Conservation (phyloP, 2,329 filamentous ascomycete genomes). For the Paradendryphiella salina region DNA sequence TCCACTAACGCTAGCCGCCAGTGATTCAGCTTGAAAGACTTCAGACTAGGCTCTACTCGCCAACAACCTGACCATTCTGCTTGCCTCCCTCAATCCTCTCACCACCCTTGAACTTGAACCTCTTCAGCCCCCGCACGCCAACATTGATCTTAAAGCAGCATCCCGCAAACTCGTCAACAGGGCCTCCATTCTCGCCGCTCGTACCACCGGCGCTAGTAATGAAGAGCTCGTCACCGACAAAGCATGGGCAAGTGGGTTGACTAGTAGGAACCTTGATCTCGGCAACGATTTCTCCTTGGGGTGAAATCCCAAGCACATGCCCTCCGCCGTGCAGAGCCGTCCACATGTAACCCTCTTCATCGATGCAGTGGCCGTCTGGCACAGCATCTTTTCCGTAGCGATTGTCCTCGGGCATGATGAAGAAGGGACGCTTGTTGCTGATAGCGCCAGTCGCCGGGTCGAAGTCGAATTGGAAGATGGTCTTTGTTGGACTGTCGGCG, state of each 20-base stretch:
- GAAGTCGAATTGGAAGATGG: conserved; percentile 77
- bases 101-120: conserved; percentile 43
- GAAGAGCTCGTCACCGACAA: conserved; percentile 73
- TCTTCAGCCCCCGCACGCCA: conserved; percentile 63
- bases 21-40: not conserved
- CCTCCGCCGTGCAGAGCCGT: conserved; percentile 80
- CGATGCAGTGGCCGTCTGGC: conserved; percentile 84
- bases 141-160: conserved; percentile 77
- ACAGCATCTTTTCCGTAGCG: conserved; percentile 52
- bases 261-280: conserved; percentile 75
- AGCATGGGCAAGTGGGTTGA: conserved; percentile 79
- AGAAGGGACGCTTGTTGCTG: conserved; percentile 71
- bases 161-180: conserved; percentile 67
- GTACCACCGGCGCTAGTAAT: conserved; percentile 70
- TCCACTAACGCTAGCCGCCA: too few relatives aligned
- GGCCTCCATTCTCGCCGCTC: conserved; percentile 59
- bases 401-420: conserved; percentile 64
- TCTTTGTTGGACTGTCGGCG: conserved; percentile 73
- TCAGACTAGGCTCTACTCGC: conserved; percentile 17
- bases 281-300: conserved; percentile 70
- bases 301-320: conserved; percentile 73
- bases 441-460: conserved; percentile 64
- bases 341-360: conserved; percentile 86
- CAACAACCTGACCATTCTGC: conserved; percentile 34
- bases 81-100: conserved; percentile 36